These are phyloP conservation scores for Mrakia frigida DNA, from an alignment of 768 basidiomycete species.

Conservation along the genomic window DNA sequence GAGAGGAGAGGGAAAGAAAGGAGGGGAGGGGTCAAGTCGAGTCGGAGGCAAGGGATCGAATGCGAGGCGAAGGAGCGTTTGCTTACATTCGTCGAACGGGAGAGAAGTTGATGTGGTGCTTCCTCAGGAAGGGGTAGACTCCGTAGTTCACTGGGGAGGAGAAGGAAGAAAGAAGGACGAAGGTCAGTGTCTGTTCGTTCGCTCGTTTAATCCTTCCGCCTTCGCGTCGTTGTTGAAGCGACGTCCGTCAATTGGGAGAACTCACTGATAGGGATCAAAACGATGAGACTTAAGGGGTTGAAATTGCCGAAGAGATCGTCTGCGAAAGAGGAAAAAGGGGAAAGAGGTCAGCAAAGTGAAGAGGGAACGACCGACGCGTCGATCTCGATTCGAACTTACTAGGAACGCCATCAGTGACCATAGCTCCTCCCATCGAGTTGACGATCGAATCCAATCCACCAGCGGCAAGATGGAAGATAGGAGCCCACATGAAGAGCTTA, in stretches of 20 bases:
- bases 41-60: neutral
- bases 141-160: constrained; percentile 38
- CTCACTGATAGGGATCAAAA: neutral
- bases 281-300: constrained; percentile 36
- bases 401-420: constrained; percentile 41
- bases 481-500: constrained; percentile 36
- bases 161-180: constrained; percentile 35
- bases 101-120: constrained; percentile 37
- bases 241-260: too few species aligned
- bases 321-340: neutral
- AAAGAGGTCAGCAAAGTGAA: neutral
- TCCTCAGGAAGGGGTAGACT: constrained; percentile 40
- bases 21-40: constrained; percentile 25
- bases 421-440: constrained; percentile 25
- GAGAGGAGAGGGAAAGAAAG: too few species aligned
- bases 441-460: constrained; percentile 31
- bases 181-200: neutral
- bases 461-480: constrained; percentile 42
- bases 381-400: constrained; percentile 15
- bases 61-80: neutral
- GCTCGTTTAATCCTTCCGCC: neutral
- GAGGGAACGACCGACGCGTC: neutral
- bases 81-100: constrained; percentile 37
- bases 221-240: neutral
- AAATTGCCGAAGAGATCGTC: constrained; percentile 38